phyloP scores from a whole-genome alignment of 495 filamentous ascomycete genomes.

The Hapsidospora chrysogenum region DNA sequence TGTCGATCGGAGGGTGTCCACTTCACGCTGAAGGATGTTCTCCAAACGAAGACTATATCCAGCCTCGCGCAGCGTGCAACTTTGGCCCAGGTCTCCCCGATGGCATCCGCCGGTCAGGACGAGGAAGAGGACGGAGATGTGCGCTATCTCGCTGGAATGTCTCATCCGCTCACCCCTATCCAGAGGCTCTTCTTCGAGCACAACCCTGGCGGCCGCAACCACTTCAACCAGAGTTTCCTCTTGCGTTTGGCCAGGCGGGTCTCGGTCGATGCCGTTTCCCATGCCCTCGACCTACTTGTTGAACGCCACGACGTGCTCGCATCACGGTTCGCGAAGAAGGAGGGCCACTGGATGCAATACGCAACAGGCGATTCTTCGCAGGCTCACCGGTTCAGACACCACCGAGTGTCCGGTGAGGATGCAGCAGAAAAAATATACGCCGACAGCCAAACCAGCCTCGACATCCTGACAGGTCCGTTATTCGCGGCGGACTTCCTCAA shows the following conservation, averaged over 20 bases:
- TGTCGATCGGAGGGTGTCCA: slow-evolving; percentile 23
- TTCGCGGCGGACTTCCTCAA: slow-evolving; percentile 25
- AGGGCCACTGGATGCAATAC: slow-evolving; percentile 26
- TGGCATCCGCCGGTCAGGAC: slow-evolving; percentile 13
- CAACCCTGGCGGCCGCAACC: slow-evolving; percentile 36
- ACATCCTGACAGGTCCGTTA: slow-evolving; percentile 16
- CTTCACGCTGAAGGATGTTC: slow-evolving; percentile 10
- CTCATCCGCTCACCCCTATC: slow-evolving; percentile 53
- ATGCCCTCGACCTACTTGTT: slow-evolving; percentile 41
- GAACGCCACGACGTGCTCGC: slow-evolving; percentile 58
- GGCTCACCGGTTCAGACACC: too few relatives aligned
- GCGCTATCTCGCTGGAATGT: background rate
- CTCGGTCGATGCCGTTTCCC: slow-evolving; percentile 26
- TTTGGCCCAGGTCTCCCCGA: slow-evolving; percentile 6
- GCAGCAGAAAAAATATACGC: too few relatives aligned
- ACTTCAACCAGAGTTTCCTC: slow-evolving; percentile 58
- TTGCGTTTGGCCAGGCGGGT: slow-evolving; percentile 36
- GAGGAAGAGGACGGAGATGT: too few relatives aligned
- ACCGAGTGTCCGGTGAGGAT: too few relatives aligned
- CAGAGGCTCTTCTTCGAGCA: slow-evolving; percentile 52
- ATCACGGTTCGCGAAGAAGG: slow-evolving; percentile 34
- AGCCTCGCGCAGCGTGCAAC: slow-evolving; percentile 18
- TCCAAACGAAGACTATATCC: slow-evolving; percentile 8
- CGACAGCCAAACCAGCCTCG: slow-evolving; percentile 21
- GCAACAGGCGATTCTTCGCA: too few relatives aligned